phyloP scores from a whole-genome alignment of 345 rosid species.

The Acer saccharum region DNA sequence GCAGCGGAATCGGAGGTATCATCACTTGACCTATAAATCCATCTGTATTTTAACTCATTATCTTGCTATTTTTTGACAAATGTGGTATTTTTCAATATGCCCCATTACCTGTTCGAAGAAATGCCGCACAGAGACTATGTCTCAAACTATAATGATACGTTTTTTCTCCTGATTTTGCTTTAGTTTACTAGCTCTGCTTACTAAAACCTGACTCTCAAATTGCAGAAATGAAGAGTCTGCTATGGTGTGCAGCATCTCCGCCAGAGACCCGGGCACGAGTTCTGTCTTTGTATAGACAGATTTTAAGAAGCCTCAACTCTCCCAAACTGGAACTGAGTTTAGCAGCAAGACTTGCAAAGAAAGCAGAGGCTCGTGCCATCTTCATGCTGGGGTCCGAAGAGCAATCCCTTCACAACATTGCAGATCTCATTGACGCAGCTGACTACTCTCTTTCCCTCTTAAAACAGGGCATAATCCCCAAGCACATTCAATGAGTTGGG shows the following conservation, averaged over 20 bases:
- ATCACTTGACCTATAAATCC: not conserved
- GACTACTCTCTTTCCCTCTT: conserved; percentile 45
- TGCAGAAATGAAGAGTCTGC: too few relatives aligned
- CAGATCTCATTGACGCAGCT: conserved; percentile 46
- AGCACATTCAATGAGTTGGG: conserved; percentile 29
- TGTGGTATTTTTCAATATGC: not conserved
- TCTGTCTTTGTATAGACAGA: conserved; percentile 43
- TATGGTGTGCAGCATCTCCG: too few relatives aligned
- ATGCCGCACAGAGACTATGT: not conserved
- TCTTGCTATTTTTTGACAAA: not conserved
- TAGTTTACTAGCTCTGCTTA: too few relatives aligned
- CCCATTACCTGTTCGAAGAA: not conserved
- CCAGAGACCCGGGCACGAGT: too few relatives aligned
- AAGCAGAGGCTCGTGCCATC: conserved; percentile 51
- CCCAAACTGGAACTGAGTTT: conserved; percentile 41
- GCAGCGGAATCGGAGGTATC: not conserved
- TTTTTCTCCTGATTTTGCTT: too few relatives aligned
- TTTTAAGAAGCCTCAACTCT: conserved; percentile 51
- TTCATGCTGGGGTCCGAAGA: conserved; percentile 50
- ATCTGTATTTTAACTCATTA: not conserved
- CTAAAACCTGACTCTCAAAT: too few relatives aligned
- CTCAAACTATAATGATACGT: too few relatives aligned
- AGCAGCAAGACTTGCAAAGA: conserved; percentile 51
- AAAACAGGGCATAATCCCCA: conserved; percentile 47
- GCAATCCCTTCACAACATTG: conserved; percentile 44